phyloP scores from a whole-genome alignment of 2,329 filamentous ascomycete species.

The Blumeria hordei region DNA sequence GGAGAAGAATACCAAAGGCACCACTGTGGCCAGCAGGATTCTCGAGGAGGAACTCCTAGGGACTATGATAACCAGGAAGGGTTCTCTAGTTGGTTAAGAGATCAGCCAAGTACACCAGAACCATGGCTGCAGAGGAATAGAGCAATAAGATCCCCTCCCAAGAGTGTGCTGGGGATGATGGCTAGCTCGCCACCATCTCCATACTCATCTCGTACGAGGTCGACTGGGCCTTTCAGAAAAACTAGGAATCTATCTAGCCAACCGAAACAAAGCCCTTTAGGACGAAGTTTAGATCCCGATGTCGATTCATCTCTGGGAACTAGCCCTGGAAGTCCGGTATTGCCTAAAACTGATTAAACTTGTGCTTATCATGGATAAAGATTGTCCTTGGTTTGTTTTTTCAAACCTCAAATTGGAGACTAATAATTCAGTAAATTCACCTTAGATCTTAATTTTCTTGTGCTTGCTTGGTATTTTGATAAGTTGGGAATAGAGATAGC shows the following conservation, averaged over 20 bases:
- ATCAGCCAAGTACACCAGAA: slow-evolving; percentile 7
- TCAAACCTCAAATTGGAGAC: too few relatives aligned
- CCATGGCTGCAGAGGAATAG: slow-evolving; percentile 9
- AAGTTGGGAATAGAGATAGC: too few relatives aligned
- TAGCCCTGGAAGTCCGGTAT: slow-evolving; percentile 9
- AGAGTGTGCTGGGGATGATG: slow-evolving; percentile 4
- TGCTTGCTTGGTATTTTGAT: too few relatives aligned
- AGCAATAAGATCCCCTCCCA: slow-evolving; percentile 4
- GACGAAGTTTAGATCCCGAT: slow-evolving; percentile 10
- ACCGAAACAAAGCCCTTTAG: slow-evolving; percentile 10
- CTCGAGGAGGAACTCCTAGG: background rate
- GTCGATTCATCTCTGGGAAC: slow-evolving; percentile 13
- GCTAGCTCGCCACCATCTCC: slow-evolving; percentile 9
- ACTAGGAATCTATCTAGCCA: slow-evolving; percentile 4
- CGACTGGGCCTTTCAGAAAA: slow-evolving; percentile 9
- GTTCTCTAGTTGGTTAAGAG: slow-evolving; percentile 4
- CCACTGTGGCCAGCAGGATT: background rate
- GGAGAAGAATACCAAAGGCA: slow-evolving; percentile 25
- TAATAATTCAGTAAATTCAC: too few relatives aligned
- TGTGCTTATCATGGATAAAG: too few relatives aligned
- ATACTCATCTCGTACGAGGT: slow-evolving; percentile 9
- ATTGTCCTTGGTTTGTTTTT: too few relatives aligned
- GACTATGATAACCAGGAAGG: slow-evolving; percentile 24
- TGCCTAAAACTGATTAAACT: too few relatives aligned
- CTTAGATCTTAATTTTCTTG: too few relatives aligned